Conservation (phyloP, 371 early-diverging fungal species). For the Mucor piriformis region DNA sequence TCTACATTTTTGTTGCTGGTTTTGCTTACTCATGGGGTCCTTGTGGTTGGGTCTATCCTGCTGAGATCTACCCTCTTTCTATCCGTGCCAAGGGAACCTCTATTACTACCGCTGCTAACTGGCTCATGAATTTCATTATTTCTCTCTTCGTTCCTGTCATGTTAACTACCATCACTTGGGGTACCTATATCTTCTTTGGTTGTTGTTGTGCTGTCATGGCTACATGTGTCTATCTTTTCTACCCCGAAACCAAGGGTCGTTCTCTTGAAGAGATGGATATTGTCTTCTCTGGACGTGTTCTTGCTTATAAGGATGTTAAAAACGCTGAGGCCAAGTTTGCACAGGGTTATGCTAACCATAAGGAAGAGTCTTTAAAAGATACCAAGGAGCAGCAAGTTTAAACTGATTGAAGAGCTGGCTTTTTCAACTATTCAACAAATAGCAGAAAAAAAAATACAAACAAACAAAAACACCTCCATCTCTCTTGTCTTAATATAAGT, state of each 20-base stretch:
- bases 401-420: not conserved
- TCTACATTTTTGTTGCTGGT: slow-evolving; percentile 53
- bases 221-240: slow-evolving; percentile 42
- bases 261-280: slow-evolving; percentile 65
- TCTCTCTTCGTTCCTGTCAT: slow-evolving; percentile 49
- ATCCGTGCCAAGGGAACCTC: slow-evolving; percentile 56
- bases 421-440: not conserved
- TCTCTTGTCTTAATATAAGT: too few species aligned
- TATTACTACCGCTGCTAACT: slow-evolving; percentile 69
- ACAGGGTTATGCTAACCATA: not conserved
- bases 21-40: slow-evolving; percentile 60
- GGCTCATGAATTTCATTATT: slow-evolving; percentile 59
- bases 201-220: slow-evolving; percentile 50
- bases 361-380: slow-evolving; percentile 8
- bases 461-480: too few species aligned
- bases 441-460: too few species aligned
- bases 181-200: slow-evolving; percentile 66
- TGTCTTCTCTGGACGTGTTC: slow-evolving; percentile 46
- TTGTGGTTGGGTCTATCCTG: slow-evolving; percentile 61
- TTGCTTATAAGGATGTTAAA: slow-evolving; percentile 27
- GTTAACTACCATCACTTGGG: slow-evolving; percentile 49
- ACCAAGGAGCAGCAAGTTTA: slow-evolving; percentile 6
- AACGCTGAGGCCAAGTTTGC: slow-evolving; percentile 5
- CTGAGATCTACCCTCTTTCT: slow-evolving; percentile 65
- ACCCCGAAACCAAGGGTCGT: slow-evolving; percentile 62